Evolutionary conservation across 371 early-diverging fungal species (phyloP).

Genomic region (Zychaea mexicana): DNA sequence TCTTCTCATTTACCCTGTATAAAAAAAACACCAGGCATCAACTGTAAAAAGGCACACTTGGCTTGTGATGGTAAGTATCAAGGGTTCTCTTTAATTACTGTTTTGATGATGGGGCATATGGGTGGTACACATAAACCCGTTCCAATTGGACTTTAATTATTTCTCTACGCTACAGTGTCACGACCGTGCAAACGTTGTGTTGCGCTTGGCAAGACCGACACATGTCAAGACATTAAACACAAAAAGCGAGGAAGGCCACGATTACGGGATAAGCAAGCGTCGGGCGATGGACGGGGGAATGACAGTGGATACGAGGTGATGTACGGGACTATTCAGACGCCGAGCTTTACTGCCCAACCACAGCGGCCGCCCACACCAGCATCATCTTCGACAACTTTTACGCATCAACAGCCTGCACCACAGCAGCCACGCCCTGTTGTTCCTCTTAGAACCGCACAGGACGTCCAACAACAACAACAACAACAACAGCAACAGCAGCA

Average conservation of each 20-base stretch:
- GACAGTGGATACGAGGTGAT: constrained; percentile 12
- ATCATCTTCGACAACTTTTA: neutral
- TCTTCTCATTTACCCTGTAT: neutral
- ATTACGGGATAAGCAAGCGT: constrained; percentile 46
- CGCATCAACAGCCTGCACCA: neutral
- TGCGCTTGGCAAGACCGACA: constrained; percentile 66
- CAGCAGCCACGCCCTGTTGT: neutral
- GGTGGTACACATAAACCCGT: neutral
- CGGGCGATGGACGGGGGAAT: neutral
- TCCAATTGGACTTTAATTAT: neutral
- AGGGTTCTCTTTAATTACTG: no score
- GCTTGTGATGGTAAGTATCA: constrained; percentile 48
- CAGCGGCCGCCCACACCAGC: neutral
- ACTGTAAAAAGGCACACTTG: constrained; percentile 48
- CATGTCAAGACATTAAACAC: constrained; percentile 76
- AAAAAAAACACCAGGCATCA: constrained; percentile 18
- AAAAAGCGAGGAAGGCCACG: constrained; percentile 81
- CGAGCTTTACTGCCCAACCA: constrained; percentile 7
- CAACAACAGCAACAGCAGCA: neutral
- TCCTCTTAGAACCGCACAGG: neutral
- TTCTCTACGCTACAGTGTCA: constrained; percentile 39
- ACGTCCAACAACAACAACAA: neutral
- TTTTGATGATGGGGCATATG: no score
- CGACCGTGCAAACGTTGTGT: constrained; percentile 78
- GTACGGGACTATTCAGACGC: constrained; percentile 15